A percentile compares a stretch with the other conserved stretches of the same genome.
phyloP scores from a whole-genome alignment of 768 basidiomycete genomes.

The Sarcodon sp. region DNA sequence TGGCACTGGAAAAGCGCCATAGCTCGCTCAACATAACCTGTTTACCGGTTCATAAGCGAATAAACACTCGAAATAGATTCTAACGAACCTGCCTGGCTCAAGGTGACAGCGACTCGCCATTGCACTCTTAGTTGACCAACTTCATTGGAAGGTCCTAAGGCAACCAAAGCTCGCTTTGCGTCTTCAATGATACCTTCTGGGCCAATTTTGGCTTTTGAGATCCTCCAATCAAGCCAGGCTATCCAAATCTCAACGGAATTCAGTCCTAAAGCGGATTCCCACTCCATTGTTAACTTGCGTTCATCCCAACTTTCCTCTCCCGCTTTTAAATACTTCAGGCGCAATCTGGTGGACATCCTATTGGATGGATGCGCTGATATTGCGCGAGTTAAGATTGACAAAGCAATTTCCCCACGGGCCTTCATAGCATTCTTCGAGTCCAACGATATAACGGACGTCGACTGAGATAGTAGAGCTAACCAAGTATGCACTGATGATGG shows the following conservation, averaged over 20 bases:
- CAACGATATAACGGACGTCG: constrained; percentile 46
- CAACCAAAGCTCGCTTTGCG: constrained; percentile 30
- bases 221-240: constrained; percentile 72
- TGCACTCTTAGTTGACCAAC: constrained; percentile 41
- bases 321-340: constrained; percentile 53
- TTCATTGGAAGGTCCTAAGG: constrained; percentile 26
- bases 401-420: constrained; percentile 56
- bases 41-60: neutral
- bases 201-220: constrained; percentile 32
- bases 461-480: constrained; percentile 51
- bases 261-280: constrained; percentile 49
- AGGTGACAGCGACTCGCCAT: constrained; percentile 55
- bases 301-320: constrained; percentile 64
- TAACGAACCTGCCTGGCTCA: constrained; percentile 51
- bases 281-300: constrained; percentile 42
- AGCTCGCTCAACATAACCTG: constrained; percentile 65
- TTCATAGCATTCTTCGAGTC: constrained; percentile 56
- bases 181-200: constrained; percentile 42
- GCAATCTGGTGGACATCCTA: constrained; percentile 31
- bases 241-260: constrained; percentile 53
- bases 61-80: constrained; percentile 4
- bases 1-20: constrained; percentile 76
- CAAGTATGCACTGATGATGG: constrained; percentile 46
- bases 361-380: constrained; percentile 42
- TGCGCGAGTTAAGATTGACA: constrained; percentile 57